These are phyloP conservation scores for Butyriboletus loyo DNA, from an alignment of 768 basidiomycete species.

Conservation along the genomic window DNA sequence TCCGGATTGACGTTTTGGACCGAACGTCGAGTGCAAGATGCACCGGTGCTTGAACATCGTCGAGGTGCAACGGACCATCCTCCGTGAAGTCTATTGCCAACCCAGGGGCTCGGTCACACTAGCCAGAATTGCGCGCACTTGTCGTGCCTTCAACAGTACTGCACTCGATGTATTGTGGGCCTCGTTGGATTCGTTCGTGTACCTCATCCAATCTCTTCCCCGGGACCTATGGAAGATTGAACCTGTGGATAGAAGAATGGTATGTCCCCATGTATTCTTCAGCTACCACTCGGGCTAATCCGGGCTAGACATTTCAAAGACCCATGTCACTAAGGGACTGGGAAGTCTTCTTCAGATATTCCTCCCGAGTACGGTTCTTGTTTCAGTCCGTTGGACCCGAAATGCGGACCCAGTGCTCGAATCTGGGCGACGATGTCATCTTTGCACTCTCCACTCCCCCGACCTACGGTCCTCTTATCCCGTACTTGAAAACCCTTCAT, in stretches of 20 bases:
- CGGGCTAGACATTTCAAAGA: constrained; percentile 20
- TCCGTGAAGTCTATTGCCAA: constrained; percentile 11
- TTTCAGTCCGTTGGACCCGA: not conserved
- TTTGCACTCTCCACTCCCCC: constrained; percentile 26
- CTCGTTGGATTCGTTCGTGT: constrained; percentile 17
- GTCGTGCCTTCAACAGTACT: constrained; percentile 17
- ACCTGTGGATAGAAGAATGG: constrained; percentile 3
- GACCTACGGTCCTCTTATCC: constrained; percentile 18
- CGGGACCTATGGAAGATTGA: constrained; percentile 27
- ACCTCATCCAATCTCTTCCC: constrained; percentile 25
- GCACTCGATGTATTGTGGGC: constrained; percentile 29
- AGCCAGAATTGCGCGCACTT: constrained; percentile 26
- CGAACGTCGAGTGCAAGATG: constrained; percentile 10
- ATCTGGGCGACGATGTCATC: constrained; percentile 20
- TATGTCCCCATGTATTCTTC: constrained; percentile 1
- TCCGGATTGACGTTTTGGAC: not conserved
- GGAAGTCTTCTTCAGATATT: constrained; percentile 27
- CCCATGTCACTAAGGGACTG: constrained; percentile 28
- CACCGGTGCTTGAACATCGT: constrained; percentile 26
- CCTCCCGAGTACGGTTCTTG: constrained; percentile 19
- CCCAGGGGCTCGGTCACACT: constrained; percentile 5
- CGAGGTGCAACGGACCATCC: constrained; percentile 26
- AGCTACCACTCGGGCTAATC: constrained; percentile 5
- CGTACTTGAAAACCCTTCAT: constrained; percentile 17
- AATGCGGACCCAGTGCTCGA: not conserved